phyloP scores from a whole-genome alignment of 169 alveolate genomes.

The Sarcocystis neurona region DNA sequence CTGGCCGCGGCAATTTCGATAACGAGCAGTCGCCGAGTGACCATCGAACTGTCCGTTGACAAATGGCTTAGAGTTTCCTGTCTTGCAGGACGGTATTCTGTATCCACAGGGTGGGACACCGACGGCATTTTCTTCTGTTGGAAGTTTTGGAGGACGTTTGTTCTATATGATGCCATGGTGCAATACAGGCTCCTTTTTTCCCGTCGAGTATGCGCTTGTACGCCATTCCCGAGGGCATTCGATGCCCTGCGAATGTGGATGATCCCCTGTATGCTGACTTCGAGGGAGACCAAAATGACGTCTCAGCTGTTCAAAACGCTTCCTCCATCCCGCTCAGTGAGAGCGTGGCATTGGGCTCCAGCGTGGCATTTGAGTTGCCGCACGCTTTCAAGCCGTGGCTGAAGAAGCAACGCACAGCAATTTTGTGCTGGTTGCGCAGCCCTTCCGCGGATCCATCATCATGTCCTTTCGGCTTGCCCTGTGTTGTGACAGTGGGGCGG shows the following conservation, averaged over 20 bases:
- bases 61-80: no score
- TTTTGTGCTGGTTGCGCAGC: not conserved
- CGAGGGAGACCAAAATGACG: not conserved
- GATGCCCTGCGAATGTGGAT: not conserved
- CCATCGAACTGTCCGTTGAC: no score
- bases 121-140: no score
- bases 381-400: conserved; percentile 1
- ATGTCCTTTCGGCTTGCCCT: not conserved
- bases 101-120: no score
- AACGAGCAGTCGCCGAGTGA: no score
- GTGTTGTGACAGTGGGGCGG: not conserved
- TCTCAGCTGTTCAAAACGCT: not conserved
- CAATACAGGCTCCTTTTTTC: conserved; percentile 2
- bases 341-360: not conserved
- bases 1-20: no score
- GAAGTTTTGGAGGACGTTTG: no score
- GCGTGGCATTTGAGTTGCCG: not conserved
- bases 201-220: not conserved
- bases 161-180: no score
- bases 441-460: not conserved
- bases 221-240: not conserved
- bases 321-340: not conserved
- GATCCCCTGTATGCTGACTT: not conserved
- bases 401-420: not conserved
- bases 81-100: no score